Percentiles rank a stretch among this genome's conserved stretches.
Evolutionary conservation across 306 rosid genomes (phyloP).

Genomic region (Albizia julibrissin): DNA sequence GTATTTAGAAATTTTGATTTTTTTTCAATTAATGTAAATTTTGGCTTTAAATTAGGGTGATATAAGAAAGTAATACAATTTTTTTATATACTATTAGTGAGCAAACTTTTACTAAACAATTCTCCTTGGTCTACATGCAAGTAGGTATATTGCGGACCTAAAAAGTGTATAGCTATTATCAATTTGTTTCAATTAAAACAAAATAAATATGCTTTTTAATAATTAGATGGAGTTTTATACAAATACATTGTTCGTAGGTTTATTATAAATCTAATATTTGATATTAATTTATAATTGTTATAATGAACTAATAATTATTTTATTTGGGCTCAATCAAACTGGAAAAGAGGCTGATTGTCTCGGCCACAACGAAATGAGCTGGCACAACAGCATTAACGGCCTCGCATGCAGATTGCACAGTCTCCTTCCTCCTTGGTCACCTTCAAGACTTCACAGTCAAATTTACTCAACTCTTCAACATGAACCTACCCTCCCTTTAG

Average conservation of each 20-base stretch:
- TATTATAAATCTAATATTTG: neutral
- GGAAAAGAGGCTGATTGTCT: neutral
- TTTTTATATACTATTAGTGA: too few species aligned
- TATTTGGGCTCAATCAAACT: too few species aligned
- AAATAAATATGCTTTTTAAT: neutral
- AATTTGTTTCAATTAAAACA: neutral
- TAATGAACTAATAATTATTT: too few species aligned
- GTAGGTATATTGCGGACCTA: neutral
- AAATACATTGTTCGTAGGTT: neutral
- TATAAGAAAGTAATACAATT: neutral
- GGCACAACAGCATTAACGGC: slow-evolving; percentile 14
- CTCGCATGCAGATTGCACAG: neutral
- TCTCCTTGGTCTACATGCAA: neutral
- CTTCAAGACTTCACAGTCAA: neutral
- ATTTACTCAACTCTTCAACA: neutral
- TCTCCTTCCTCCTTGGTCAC: neutral
- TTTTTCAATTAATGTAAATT: neutral
- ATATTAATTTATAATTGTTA: too few species aligned
- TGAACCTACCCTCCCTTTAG: neutral
- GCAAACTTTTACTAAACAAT: neutral
- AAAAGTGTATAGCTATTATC: neutral
- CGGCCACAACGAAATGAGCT: neutral
- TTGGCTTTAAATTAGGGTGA: neutral
- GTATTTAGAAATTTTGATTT: too few species aligned
- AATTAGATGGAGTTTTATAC: neutral